Base-by-base conservation (phyloP, 1,284 basidiomycete species). In the Ceratobasidium sp. region DNA sequence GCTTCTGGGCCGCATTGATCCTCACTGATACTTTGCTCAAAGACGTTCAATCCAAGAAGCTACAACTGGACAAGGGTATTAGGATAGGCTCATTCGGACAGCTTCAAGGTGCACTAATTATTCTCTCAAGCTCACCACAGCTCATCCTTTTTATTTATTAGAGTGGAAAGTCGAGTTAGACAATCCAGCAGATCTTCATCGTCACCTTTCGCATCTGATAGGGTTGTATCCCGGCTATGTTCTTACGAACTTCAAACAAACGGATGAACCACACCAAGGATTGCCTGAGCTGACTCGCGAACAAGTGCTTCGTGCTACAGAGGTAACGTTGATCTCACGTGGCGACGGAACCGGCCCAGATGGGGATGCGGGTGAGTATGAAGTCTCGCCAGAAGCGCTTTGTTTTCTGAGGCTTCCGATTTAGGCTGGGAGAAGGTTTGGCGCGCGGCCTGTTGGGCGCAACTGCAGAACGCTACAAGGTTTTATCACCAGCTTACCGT, bases 141-240 rank as follows among this genome's bases (percentile, higher is more conserved):
- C 43, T 18, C 10, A 62, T 41, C 64, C 18, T 4, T 18, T 48
- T 30, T 43, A 4, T 28, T 50, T 0, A 8, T 55, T 73, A 91
- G 91, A 92, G 80, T 92, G 91, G 91, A 92, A 92, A 79, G 80
- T 91, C 23, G 91, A 92, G 74, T 85, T 87, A 78, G 90, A 92
- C 79, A 82, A 79, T 0, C 84, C 83, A 0, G 84, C 80, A 0
- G 90, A 92, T 78, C 88, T 85, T 9, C 90, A 92, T 77, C 88
- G 91, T 28, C 90, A 92, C 77, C 82, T 92, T 14, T 91, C 89
- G 21, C 91, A 92, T 75, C 82, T 92, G 57, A 84, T 91, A 74
- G 91, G 90, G 6, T 82, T 92, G 34, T 92, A 91, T 77, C 90
- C 90, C 1, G 89, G 90, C 30, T 92, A 92, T 76, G 88, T 89